Evolutionary conservation across 768 basidiomycete species (phyloP), one percentile per base, ranked within the genome.

Genomic region (Coprinopsis cinerea): DNA sequence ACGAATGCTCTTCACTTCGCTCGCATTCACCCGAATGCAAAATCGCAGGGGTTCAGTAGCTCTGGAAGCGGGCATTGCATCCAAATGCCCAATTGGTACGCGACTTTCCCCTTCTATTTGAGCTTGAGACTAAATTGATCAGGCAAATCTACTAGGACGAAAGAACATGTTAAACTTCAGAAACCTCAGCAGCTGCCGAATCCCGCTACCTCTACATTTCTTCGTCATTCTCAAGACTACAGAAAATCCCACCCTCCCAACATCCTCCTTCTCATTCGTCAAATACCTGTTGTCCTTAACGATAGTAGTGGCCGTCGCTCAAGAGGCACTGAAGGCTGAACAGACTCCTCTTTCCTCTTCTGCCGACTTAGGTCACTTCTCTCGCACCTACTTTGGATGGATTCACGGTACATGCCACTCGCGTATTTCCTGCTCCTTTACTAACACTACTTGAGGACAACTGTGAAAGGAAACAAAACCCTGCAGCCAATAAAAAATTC

Each of bases 11-110:
- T n/a, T n/a, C n/a, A n/a, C n/a, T n/a, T n/a, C n/a, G n/a, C n/a
- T n/a, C n/a, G n/a, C n/a, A n/a, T n/a, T n/a, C n/a, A n/a, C n/a
- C n/a, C n/a, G n/a, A n/a, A n/a, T n/a, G n/a, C n/a, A n/a, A n/a
- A n/a, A n/a, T n/a, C n/a, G n/a, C n/a, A n/a, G n/a, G n/a, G 45
- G 36, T 3, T 59, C 65, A 3, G 74, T 92, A 9, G 60, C 88
- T 2, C 69, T 97, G 4, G 95, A 99, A 69, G 75, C 79, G 20
- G 95, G 95, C 90, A 14, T 69, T 99, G 25, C 67, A 92, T 32
- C 91, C 94, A 0, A 82, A 82, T 45, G 79, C 87, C 4, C 78
- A 92, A 59, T 62, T 97, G 68, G 95, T 92, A 60, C 64, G 85
- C 53, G 41, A 23, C 32, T 37, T 22, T 36, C 20, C 22, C 30